phyloP scores from a whole-genome alignment of 2,329 filamentous ascomycete species.

The Alternaria longipes region DNA sequence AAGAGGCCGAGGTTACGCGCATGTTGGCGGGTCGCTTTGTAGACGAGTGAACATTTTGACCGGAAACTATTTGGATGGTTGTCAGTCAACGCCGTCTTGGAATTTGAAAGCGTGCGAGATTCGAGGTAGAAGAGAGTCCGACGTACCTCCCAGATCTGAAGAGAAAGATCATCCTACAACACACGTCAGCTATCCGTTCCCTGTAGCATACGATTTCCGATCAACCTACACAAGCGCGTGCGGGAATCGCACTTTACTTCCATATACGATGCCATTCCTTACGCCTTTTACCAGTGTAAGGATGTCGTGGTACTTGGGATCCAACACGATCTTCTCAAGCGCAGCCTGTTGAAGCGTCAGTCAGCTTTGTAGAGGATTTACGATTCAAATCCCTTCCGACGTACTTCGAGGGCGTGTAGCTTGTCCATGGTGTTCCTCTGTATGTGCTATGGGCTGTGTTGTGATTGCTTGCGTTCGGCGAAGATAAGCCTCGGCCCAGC shows the following conservation, averaged over 20 bases:
- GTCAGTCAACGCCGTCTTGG: constrained; percentile 7
- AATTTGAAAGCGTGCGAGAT: background rate
- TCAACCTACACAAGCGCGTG: constrained; percentile 82
- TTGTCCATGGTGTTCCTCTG: constrained; percentile 38
- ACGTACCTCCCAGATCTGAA: constrained; percentile 89
- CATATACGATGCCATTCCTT: constrained; percentile 96
- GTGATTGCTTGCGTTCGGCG: constrained; percentile 11
- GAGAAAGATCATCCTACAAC: constrained; percentile 87
- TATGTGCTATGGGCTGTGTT: constrained; percentile 1
- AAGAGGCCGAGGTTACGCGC: constrained; percentile 92
- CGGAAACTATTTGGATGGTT: constrained; percentile 62
- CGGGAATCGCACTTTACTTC: constrained; percentile 96
- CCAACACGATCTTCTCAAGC: constrained; percentile 78
- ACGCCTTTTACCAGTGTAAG: constrained; percentile 89
- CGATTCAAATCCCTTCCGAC: background rate
- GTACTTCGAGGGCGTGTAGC: constrained; percentile 46
- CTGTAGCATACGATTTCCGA: background rate
- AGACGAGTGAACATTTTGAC: constrained; percentile 79
- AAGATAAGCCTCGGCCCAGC: constrained; percentile 38
- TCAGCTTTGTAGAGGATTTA: background rate
- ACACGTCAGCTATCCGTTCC: constrained; percentile 6
- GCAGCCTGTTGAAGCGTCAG: constrained; percentile 62
- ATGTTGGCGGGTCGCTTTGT: constrained; percentile 88
- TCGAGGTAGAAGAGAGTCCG: constrained; percentile 3
- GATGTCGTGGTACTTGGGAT: constrained; percentile 85